A percentile compares a stretch with the other conserved stretches of the same genome.
Conservation (phyloP, 2,329 filamentous ascomycete species). For the Talaromyces islandicus region DNA sequence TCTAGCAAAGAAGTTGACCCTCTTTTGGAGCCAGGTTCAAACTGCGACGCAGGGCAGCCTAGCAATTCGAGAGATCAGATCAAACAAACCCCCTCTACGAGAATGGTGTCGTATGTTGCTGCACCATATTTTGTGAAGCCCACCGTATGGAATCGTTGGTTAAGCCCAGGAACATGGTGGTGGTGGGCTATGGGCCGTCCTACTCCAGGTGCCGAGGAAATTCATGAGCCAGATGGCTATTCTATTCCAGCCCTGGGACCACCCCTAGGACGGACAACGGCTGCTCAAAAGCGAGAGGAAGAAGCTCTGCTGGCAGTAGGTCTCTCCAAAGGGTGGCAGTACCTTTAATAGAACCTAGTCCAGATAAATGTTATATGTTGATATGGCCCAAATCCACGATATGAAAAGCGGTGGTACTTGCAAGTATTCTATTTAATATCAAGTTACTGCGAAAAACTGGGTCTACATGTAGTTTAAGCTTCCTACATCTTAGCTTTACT, state of each 20-base stretch:
- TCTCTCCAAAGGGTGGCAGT: background rate
- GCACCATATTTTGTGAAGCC: conserved; percentile 60
- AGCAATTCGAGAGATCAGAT: background rate
- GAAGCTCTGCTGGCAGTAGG: background rate
- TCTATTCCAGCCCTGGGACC: conserved; percentile 57
- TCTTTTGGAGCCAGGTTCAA: background rate
- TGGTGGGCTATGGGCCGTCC: conserved; percentile 41
- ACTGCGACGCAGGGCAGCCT: background rate
- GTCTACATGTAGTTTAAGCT: background rate
- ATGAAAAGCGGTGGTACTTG: background rate
- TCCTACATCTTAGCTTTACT: background rate
- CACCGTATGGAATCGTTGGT: conserved; percentile 57
- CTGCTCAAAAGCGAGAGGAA: background rate
- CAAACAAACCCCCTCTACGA: background rate
- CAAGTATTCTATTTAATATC: background rate
- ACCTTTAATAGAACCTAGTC: background rate
- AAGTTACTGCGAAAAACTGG: background rate
- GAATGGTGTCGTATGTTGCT: conserved; percentile 22
- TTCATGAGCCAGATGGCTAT: conserved; percentile 46
- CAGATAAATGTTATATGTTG: background rate
- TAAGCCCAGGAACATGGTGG: conserved; percentile 48
- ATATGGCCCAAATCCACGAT: background rate
- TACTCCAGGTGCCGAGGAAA: conserved; percentile 42
- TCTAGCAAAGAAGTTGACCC: background rate
- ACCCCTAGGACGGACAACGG: background rate